Conservation (phyloP, 352 stramenopile genomes). For the Phytophthora citrophthora region DNA sequence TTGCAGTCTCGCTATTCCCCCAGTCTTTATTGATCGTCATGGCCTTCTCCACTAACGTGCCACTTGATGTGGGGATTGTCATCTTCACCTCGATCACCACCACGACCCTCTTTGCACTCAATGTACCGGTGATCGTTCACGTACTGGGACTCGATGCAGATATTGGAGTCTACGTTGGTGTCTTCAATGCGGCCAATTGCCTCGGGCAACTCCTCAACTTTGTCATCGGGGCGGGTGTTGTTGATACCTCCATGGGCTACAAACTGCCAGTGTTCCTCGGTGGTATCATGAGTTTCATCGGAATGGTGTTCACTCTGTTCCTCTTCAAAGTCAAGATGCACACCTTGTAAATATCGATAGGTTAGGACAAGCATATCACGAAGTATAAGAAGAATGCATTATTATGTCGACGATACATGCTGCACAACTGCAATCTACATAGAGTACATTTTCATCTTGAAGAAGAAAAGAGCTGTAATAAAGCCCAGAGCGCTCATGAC, state of each 20-base stretch:
- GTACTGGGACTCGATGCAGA: constrained; percentile 22
- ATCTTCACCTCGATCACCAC: constrained; percentile 22
- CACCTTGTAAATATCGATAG: constrained; percentile 29
- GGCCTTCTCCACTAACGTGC: constrained; percentile 15
- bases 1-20: constrained; percentile 18
- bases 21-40: constrained; percentile 23
- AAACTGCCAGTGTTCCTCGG: constrained; percentile 30
- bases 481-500: constrained; percentile 62
- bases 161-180: constrained; percentile 31
- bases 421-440: constrained; percentile 38
- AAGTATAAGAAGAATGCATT: constrained; percentile 1
- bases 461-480: constrained; percentile 54
- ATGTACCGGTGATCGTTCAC: constrained; percentile 33
- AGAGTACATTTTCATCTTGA: constrained; percentile 74
- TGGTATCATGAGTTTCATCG: constrained; percentile 30
- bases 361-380: background rate
- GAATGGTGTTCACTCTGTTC: constrained; percentile 45
- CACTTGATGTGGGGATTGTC: constrained; percentile 24
- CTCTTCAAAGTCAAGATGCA: constrained; percentile 56
- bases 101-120: constrained; percentile 23
- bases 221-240: constrained; percentile 16
- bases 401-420: background rate
- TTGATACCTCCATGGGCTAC: constrained; percentile 29
- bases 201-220: constrained; percentile 35
- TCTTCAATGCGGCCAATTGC: constrained; percentile 33